A percentile compares a stretch with the other conserved stretches of the same genome.
Conservation (phyloP, 148 eudicot genomes). For the Suaeda aralocaspica region DNA sequence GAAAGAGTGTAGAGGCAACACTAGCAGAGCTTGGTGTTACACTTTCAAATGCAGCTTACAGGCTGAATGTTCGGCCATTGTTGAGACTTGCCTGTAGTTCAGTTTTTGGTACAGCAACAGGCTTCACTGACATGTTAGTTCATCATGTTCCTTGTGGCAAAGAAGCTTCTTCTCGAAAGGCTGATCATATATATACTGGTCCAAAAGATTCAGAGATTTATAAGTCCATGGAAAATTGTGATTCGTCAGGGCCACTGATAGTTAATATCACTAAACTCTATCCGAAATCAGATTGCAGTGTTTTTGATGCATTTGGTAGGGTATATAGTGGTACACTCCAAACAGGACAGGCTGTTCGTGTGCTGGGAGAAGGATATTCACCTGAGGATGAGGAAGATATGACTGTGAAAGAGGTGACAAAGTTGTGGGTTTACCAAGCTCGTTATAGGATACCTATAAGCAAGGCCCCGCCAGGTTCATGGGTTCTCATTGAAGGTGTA, state of each 20-base stretch:
- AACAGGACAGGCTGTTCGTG: constrained; percentile 91
- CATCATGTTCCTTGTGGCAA: constrained; percentile 87
- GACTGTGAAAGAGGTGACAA: constrained; percentile 98
- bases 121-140: constrained; percentile 98
- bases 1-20: constrained; percentile 94
- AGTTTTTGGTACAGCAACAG: constrained; percentile 96
- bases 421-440: constrained; percentile 96
- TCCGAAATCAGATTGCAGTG: constrained; percentile 97
- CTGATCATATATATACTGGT: constrained; percentile 88
- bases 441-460: constrained; percentile 94
- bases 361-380: constrained; percentile 96
- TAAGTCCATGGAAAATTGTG: constrained; percentile 81
- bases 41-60: constrained; percentile 84
- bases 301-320: constrained; percentile 98
- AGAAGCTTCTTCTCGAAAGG: constrained; percentile 77
- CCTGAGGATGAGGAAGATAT: constrained; percentile 99
- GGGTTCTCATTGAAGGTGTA: constrained; percentile 99
- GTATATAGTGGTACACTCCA: constrained; percentile 91
- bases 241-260: constrained; percentile 89
- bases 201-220: constrained; percentile 66
- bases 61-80: constrained; percentile 87
- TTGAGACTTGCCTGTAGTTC: constrained; percentile 93
- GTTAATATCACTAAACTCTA: constrained; percentile 89
- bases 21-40: constrained; percentile 93
- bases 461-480: constrained; percentile 97